Conservation (phyloP, 352 stramenopile genomes). For the Phytophthora tubulina region DNA sequence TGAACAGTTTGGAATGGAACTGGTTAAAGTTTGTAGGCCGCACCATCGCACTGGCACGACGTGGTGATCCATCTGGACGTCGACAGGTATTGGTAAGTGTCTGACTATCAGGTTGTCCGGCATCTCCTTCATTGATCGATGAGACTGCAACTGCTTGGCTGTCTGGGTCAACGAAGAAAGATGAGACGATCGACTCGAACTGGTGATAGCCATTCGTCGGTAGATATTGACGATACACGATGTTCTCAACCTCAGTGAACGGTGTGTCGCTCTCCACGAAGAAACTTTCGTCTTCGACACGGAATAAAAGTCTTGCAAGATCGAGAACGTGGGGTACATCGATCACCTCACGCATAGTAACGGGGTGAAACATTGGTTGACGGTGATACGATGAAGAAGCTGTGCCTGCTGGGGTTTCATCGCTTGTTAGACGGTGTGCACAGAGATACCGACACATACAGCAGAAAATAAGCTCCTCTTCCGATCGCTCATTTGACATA, state of each 20-base stretch:
- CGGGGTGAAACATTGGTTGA: slow-evolving; percentile 60
- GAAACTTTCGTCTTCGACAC: slow-evolving; percentile 51
- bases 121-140: slow-evolving; percentile 5
- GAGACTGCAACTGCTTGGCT: slow-evolving; percentile 14
- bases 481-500: slow-evolving; percentile 51
- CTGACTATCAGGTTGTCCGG: background rate
- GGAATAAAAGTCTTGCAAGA: slow-evolving; percentile 61
- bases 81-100: slow-evolving; percentile 7
- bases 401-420: slow-evolving; percentile 23
- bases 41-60: slow-evolving; percentile 30
- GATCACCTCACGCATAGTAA: slow-evolving; percentile 71
- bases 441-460: slow-evolving; percentile 62
- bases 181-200: slow-evolving; percentile 60
- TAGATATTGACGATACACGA: slow-evolving; percentile 67
- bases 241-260: slow-evolving; percentile 63
- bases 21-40: slow-evolving; percentile 66
- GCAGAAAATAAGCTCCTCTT: slow-evolving; percentile 73
- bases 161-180: slow-evolving; percentile 46
- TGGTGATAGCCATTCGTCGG: slow-evolving; percentile 59
- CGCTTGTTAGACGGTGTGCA: slow-evolving; percentile 15
- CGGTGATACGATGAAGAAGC: slow-evolving; percentile 26
- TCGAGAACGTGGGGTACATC: slow-evolving; percentile 50
- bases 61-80: slow-evolving; percentile 29
- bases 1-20: slow-evolving; percentile 69
- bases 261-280: slow-evolving; percentile 49